These are phyloP conservation scores for Panellus pusillus DNA, from an alignment of 768 basidiomycete species.

Conservation along the genomic window DNA sequence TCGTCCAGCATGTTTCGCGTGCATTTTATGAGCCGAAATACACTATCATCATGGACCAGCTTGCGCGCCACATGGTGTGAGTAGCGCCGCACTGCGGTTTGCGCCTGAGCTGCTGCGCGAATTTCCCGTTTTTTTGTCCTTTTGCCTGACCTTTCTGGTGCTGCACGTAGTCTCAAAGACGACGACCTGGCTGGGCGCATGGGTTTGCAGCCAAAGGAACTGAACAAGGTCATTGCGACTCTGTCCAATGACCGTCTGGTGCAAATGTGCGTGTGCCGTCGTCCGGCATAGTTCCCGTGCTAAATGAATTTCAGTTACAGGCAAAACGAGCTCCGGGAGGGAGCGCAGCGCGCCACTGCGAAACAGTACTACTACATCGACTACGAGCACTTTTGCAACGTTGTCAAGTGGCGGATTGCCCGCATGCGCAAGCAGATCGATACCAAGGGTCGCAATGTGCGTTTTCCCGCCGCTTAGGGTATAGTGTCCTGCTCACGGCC, in stretches of 20 bases:
- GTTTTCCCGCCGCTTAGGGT: conserved; percentile 24
- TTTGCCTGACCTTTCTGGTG: conserved; percentile 26
- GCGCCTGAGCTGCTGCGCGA: conserved; percentile 16
- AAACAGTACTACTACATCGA: conserved; percentile 97
- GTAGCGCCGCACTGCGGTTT: conserved; percentile 41
- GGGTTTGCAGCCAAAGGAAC: conserved; percentile 86
- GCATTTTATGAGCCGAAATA: conserved; percentile 94
- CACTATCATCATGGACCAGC: conserved; percentile 91
- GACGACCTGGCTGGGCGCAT: conserved; percentile 91
- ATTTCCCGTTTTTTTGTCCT: conserved; percentile 17
- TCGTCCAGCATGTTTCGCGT: conserved; percentile 91
- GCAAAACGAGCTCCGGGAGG: conserved; percentile 90
- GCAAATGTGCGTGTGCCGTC: conserved; percentile 56
- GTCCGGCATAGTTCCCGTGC: not conserved
- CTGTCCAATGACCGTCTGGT: conserved; percentile 78
- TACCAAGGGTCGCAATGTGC: conserved; percentile 82
- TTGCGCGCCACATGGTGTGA: conserved; percentile 93
- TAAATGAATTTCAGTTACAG: conserved; percentile 57
- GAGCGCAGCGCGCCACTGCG: conserved; percentile 82
- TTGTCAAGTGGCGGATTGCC: conserved; percentile 95
- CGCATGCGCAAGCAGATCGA: conserved; percentile 92
- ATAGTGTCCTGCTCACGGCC: not conserved
- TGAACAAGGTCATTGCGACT: conserved; percentile 85
- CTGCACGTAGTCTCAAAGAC: conserved; percentile 74
- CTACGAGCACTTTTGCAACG: conserved; percentile 93